Conservation (phyloP, 352 stramenopile genomes). For the Globisporangium viniferum region DNA sequence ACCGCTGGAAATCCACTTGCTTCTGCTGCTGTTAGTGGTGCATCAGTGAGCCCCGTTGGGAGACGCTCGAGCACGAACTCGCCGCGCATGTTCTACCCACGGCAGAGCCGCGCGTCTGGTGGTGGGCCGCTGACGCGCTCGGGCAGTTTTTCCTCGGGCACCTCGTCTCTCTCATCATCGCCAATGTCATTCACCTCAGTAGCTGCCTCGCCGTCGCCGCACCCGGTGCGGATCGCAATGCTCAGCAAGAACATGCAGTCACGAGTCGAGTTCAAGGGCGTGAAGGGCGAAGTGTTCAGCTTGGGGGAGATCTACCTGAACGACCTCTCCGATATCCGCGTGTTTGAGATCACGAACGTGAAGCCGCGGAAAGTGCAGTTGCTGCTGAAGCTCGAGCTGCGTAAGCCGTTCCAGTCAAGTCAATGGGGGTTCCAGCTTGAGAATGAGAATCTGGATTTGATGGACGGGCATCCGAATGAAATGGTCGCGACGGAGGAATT, state of each 20-base stretch:
- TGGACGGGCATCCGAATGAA: slow-evolving; percentile 35
- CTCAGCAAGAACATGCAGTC: slow-evolving; percentile 60
- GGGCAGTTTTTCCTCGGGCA: slow-evolving; percentile 18
- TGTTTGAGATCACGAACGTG: slow-evolving; percentile 78
- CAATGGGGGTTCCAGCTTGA: slow-evolving; percentile 84
- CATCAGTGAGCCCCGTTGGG: not conserved
- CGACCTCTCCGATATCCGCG: slow-evolving; percentile 79
- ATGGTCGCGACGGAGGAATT: slow-evolving; percentile 49
- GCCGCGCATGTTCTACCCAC: slow-evolving; percentile 13
- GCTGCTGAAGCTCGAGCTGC: slow-evolving; percentile 68
- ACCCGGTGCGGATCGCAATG: slow-evolving; percentile 46
- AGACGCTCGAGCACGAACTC: slow-evolving; percentile 13
- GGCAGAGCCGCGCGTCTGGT: slow-evolving; percentile 7
- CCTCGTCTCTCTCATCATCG: slow-evolving; percentile 18
- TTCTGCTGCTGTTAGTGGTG: not conserved
- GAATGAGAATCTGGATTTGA: slow-evolving; percentile 81
- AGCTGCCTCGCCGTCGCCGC: slow-evolving; percentile 23
- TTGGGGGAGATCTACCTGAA: slow-evolving; percentile 87
- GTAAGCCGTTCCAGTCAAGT: slow-evolving; percentile 78
- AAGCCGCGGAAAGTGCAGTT: slow-evolving; percentile 48
- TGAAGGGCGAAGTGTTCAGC: slow-evolving; percentile 52
- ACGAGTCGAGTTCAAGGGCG: slow-evolving; percentile 44
- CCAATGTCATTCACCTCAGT: slow-evolving; percentile 5
- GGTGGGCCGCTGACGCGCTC: slow-evolving; percentile 9
- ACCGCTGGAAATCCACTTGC: not conserved